Evolutionary conservation across 805 yeast genomes (phyloP).

Genomic region (Priceomyces medius): DNA sequence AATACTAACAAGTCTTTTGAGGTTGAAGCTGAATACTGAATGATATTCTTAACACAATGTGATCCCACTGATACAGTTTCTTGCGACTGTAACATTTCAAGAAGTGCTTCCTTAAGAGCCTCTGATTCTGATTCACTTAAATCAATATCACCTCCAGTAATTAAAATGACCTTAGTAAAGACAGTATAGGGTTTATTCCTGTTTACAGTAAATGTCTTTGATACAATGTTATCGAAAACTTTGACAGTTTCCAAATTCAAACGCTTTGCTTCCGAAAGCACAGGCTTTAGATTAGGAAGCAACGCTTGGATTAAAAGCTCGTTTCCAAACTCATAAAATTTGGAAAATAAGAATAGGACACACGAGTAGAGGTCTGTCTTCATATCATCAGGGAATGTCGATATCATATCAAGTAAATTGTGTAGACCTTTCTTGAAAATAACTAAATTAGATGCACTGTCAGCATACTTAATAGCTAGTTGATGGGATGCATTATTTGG

Average conservation of each 20-base stretch:
- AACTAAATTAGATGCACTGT: constrained; percentile 36
- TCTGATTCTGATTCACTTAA: constrained; percentile 24
- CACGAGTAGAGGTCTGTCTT: constrained; percentile 72
- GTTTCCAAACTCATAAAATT: constrained; percentile 47
- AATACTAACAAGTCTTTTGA: constrained; percentile 37
- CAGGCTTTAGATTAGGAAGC: constrained; percentile 41
- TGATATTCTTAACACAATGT: constrained; percentile 62
- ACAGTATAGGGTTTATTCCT: constrained; percentile 23
- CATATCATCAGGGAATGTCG: constrained; percentile 64
- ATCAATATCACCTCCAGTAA: constrained; percentile 34
- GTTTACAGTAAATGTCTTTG: constrained; percentile 17
- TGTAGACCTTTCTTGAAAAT: constrained; percentile 50
- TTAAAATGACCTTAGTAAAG: constrained; percentile 33
- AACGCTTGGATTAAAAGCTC: constrained; percentile 47
- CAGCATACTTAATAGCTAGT: constrained; percentile 26
- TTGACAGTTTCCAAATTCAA: constrained; percentile 19
- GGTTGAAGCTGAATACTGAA: constrained; percentile 32
- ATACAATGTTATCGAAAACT: constrained; percentile 27
- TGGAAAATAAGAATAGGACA: constrained; percentile 59
- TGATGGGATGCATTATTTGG: constrained; percentile 23
- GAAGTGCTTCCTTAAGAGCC: constrained; percentile 21
- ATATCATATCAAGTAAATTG: constrained; percentile 60
- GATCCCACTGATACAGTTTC: constrained; percentile 30
- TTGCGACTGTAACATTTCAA: constrained; percentile 19
- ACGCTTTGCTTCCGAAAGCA: constrained; percentile 24